Conservation (phyloP, 108 stramenopile species). For the Nannochloropsis oceanica region DNA sequence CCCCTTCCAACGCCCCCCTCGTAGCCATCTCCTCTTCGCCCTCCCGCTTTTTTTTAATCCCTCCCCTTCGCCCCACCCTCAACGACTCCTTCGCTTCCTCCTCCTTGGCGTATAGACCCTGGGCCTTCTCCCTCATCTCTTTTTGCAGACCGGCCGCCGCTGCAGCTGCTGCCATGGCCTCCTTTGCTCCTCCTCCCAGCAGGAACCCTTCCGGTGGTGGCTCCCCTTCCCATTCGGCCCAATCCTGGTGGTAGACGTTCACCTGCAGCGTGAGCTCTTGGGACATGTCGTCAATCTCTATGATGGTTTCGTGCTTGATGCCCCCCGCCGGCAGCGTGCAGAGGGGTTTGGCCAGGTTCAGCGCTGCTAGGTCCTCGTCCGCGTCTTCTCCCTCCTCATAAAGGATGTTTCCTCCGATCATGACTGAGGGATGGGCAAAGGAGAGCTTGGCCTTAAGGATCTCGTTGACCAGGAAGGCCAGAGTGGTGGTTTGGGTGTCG, state of each 20-base stretch:
- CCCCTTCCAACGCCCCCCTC: background rate
- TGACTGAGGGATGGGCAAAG: conserved; percentile 58
- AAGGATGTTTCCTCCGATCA: background rate
- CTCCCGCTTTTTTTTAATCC: background rate
- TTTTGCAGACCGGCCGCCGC: background rate
- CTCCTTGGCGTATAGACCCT: background rate
- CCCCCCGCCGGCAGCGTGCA: conserved; percentile 47
- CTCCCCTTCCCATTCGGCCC: background rate
- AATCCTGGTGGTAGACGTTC: conserved; percentile 21
- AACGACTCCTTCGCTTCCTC: background rate
- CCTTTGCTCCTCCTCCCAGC: background rate
- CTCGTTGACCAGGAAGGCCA: conserved; percentile 43
- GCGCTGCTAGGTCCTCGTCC: conserved; percentile 13
- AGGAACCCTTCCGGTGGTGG: background rate
- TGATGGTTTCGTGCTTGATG: conserved; percentile 57
- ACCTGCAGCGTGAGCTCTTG: conserved; percentile 71
- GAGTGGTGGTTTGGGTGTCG: conserved; percentile 57
- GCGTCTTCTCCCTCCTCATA: conserved; percentile 66
- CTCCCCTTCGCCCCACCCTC: background rate
- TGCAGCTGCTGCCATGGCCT: background rate
- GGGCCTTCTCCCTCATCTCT: background rate
- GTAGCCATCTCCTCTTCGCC: background rate
- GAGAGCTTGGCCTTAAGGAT: conserved; percentile 60
- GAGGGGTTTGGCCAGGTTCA: conserved; percentile 7
- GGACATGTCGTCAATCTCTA: conserved; percentile 66